These are phyloP conservation scores for Cyclotella distinguenda DNA, from an alignment of 108 stramenopile species.

Conservation along the genomic window DNA sequence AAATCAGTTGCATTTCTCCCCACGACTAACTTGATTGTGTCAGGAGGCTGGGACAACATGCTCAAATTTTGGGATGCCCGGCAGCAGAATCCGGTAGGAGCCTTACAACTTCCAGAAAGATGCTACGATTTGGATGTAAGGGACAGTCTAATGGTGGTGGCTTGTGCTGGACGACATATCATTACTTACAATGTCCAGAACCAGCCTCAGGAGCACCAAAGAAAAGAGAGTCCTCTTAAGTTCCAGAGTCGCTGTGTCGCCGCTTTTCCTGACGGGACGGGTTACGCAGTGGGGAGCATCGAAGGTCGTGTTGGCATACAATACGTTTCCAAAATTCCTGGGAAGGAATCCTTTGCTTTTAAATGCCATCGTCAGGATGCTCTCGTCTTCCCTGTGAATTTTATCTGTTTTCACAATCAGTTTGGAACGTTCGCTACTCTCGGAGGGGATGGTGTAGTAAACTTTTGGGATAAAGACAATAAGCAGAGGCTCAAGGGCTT, in stretches of 20 bases:
- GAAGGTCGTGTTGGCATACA: constrained; percentile 97
- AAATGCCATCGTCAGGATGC: constrained; percentile 92
- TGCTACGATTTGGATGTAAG: constrained; percentile 86
- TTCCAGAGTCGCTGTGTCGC: constrained; percentile 85
- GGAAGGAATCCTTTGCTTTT: constrained; percentile 92
- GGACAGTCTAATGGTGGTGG: constrained; percentile 81
- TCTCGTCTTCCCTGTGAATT: constrained; percentile 87
- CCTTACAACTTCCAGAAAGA: constrained; percentile 78
- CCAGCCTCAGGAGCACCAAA: constrained; percentile 67
- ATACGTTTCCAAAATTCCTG: constrained; percentile 83
- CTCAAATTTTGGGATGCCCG: constrained; percentile 92
- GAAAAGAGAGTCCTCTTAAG: constrained; percentile 86
- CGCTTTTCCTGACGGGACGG: constrained; percentile 85
- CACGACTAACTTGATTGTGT: constrained; percentile 69
- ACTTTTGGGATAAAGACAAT: constrained; percentile 96
- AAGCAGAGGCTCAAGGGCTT: constrained; percentile 92
- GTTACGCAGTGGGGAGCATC: constrained; percentile 94
- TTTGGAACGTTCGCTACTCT: constrained; percentile 92
- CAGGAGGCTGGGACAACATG: constrained; percentile 79
- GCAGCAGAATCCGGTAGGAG: constrained; percentile 72
- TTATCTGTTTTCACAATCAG: constrained; percentile 84
- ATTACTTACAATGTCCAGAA: constrained; percentile 75
- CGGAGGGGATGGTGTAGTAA: constrained; percentile 89
- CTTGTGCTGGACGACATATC: constrained; percentile 78
- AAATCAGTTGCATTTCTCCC: constrained; percentile 66